Base-by-base conservation (phyloP, 495 filamentous ascomycete species). In the Lentithecium fluviatile region DNA sequence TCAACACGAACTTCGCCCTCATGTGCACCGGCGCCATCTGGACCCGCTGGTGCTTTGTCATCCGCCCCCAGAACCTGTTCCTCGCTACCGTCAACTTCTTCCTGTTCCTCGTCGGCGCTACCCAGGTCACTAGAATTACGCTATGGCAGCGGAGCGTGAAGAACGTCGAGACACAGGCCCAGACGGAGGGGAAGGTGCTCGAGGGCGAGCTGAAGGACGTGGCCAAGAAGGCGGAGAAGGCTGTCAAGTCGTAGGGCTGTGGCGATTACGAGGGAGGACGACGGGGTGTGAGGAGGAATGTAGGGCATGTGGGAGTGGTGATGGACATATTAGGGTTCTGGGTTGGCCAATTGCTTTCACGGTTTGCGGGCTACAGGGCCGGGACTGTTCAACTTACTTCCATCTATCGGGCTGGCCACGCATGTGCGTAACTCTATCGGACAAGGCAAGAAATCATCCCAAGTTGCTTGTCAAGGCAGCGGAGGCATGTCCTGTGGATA, bases 71-170 rank as follows among this genome's bases (percentile, higher is more conserved):
- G 71, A 98, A 98, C 79, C 78, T 87, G 61, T 85, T 95, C 90
- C 84, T 98, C 60, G 94, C 94, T 49, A 83, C 92, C 17, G 94
- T 98, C 66, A 98, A 97, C 84, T 97, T 97, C 85, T 95, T 97
- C 84, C 87, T 98, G 63, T 90, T 86, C 59, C 78, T 84, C 52
- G 92, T 96, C 58, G 94, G 95, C 64, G 74, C 86, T 48, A 82
- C 88, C 54, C 94, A 98, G 79, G 79, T 91, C 55, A 75, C 76
- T 58, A 85, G 94, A 64, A 96, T 97, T 69, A 62, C 80, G 64
- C 51, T 83, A 70, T 95, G 85, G 72, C 82, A 85, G 65, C 70
- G 75, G 63, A 81, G 77, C 61, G 71, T 85, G 59, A 86, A 87
- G 79, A 79, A 68, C 37, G 73, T 85, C 77, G 80, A 69, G 37